Base-by-base conservation (phyloP, 2,329 filamentous ascomycete genomes). In the Colletotrichum lupini region DNA sequence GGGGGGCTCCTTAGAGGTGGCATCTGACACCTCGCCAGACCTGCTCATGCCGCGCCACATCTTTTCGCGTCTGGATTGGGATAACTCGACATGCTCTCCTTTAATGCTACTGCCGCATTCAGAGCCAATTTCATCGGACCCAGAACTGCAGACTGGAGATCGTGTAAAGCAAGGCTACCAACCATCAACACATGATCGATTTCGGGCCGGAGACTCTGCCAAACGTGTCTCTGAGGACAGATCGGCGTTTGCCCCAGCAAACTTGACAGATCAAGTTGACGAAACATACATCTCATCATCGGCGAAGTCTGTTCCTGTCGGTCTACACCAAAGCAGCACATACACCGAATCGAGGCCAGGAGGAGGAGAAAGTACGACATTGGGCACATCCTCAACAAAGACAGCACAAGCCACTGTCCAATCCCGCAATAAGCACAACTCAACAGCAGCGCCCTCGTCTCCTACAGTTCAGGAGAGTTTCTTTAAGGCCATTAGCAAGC, bases 381-480 rank as follows among this genome's bases (percentile, higher is more conserved):
- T 14, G 8, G 61, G 30, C 32, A 37, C 56, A n/a, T 49, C 12
- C 80, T 79, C 22, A 58, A 79, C 11, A 78, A 79, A 53, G 77
- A 77, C 49, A 79, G 78, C n/a, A 77, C 79, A 76, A 69, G 46
- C 66, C 74, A 30, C 61, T 76, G 9, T 73, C 77, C 24, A 82
- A 80, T 67, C 82, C 79, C 79, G 81, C 81, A 73, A 30, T 46
- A 71, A 84, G 82, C 85, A 76, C 77, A 85, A 82, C 28, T 72
- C 82, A 61, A 76, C 83, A 30, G 79, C 87, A 1, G 80, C 87
- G 8, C 82, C 88, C 1, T 83, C 93, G 1, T 90, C 91, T 1
- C 95, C 96, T 2, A 95, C 95, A 0, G 97, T 97, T 1, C 97
- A 99, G 82, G 97, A 99, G 81, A 97, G 94, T 1, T 98, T 99